Percentiles rank a stretch among this genome's conserved stretches.
Conservation (phyloP, 805 yeast genomes). For the Wickerhamiella australiensis region DNA sequence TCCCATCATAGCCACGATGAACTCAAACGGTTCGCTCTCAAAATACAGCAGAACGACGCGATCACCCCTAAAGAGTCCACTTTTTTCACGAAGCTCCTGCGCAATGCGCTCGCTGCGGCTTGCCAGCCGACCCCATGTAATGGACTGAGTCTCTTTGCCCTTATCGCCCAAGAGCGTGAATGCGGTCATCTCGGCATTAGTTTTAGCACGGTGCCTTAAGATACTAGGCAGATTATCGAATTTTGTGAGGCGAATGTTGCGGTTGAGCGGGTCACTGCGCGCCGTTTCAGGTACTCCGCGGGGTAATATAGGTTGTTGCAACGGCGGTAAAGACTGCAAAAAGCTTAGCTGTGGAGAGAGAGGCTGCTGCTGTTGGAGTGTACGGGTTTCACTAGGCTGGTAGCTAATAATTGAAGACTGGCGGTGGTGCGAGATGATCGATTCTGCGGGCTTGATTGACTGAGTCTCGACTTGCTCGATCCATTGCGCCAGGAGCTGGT, state of each 20-base stretch:
- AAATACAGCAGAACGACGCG: conserved; percentile 76
- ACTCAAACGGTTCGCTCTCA: conserved; percentile 73
- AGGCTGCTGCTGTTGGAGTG: neutral
- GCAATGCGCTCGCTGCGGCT: conserved; percentile 78
- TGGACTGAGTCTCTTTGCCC: conserved; percentile 66
- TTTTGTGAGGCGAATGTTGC: conserved; percentile 24
- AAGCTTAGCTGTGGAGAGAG: conserved; percentile 1
- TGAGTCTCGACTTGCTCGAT: conserved; percentile 1
- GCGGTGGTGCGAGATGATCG: conserved; percentile 3
- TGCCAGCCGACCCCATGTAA: conserved; percentile 84
- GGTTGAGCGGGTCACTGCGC: conserved; percentile 30
- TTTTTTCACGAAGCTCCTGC: conserved; percentile 60
- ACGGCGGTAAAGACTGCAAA: conserved; percentile 9
- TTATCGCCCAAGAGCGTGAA: conserved; percentile 57
- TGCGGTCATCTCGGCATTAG: conserved; percentile 57
- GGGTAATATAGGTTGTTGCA: conserved; percentile 22
- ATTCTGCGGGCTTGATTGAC: neutral
- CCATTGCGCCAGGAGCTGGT: conserved; percentile 28
- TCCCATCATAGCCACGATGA: conserved; percentile 74
- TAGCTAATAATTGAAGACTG: conserved; percentile 8
- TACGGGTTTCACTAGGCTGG: conserved; percentile 6
- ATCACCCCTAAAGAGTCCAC: conserved; percentile 66
- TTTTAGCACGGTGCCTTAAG: conserved; percentile 56
- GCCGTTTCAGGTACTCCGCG: conserved; percentile 25
- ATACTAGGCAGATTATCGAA: conserved; percentile 59